phyloP scores from a whole-genome alignment of 2,329 filamentous ascomycete genomes.

The Aspergillus terreus region DNA sequence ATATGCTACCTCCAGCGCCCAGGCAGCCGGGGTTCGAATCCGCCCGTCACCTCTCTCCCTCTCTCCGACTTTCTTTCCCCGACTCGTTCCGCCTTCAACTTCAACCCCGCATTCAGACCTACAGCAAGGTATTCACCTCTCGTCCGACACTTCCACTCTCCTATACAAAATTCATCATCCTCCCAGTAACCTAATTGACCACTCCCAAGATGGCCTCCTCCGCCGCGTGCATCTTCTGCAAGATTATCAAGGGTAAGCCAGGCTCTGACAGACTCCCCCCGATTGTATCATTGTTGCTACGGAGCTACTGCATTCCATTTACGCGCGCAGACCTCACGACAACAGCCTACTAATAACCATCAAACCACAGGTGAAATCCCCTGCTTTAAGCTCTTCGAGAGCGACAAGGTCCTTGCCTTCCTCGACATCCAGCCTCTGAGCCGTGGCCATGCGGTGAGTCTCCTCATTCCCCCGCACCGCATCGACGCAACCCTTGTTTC shows the following conservation, averaged over 20 bases:
- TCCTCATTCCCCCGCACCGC: background rate
- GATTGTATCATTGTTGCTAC: background rate
- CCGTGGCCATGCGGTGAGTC: conserved; percentile 78
- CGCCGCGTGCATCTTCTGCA: conserved; percentile 90
- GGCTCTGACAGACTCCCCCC: background rate
- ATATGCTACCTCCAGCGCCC: conserved; percentile 1
- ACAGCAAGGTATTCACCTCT: conserved; percentile 7
- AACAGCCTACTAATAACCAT: conserved; percentile 4
- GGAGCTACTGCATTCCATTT: too few species aligned
- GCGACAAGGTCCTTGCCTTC: conserved; percentile 88
- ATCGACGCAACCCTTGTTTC: conserved; percentile 13
- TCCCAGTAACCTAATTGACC: background rate
- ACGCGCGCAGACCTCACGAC: too few species aligned
- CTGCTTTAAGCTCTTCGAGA: conserved; percentile 93
- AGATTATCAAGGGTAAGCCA: conserved; percentile 80
- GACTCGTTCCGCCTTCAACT: conserved; percentile 7
- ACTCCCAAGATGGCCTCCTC: conserved; percentile 24
- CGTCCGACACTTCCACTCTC: conserved; percentile 4
- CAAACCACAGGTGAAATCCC: conserved; percentile 76
- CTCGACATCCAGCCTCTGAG: conserved; percentile 91
- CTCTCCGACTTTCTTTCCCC: conserved; percentile 11
- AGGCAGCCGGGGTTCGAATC: conserved; percentile 27
- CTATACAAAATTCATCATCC: background rate
- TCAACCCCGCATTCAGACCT: conserved; percentile 15
- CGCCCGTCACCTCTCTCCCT: background rate